These are phyloP conservation scores for Pisolithus microcarpus DNA, from an alignment of 768 basidiomycete species.

Conservation along the genomic window DNA sequence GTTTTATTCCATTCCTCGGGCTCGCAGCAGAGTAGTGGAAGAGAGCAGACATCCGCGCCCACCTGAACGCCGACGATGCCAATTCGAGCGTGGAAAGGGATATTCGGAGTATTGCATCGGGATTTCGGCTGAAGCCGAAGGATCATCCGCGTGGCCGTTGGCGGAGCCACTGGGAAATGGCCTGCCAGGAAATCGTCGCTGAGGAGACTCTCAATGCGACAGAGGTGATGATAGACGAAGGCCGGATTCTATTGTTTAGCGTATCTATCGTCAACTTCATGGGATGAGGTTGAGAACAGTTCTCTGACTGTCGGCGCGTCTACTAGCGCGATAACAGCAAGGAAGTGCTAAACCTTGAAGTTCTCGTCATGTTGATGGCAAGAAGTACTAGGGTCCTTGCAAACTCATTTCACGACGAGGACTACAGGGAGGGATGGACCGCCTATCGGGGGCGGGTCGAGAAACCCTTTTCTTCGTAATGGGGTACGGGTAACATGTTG, in stretches of 20 bases:
- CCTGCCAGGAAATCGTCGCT: slow-evolving; percentile 45
- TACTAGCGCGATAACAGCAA: slow-evolving; percentile 32
- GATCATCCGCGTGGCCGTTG: slow-evolving; percentile 34
- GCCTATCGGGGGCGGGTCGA: neutral
- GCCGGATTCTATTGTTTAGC: slow-evolving; percentile 38
- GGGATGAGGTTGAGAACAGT: neutral
- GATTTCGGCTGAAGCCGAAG: slow-evolving; percentile 15
- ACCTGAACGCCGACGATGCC: neutral
- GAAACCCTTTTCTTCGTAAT: neutral
- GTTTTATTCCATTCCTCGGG: neutral
- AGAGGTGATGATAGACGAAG: slow-evolving; percentile 55
- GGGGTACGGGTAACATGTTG: neutral
- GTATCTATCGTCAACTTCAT: slow-evolving; percentile 7
- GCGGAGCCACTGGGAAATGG: slow-evolving; percentile 39
- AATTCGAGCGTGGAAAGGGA: neutral
- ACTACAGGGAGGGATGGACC: no score
- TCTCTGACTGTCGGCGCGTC: neutral
- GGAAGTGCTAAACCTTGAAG: slow-evolving; percentile 35
- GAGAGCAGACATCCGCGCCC: slow-evolving; percentile 20
- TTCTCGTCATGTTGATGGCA: no score
- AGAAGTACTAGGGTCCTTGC: no score
- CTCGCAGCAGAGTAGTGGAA: neutral
- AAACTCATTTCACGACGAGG: no score
- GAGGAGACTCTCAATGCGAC: slow-evolving; percentile 42
- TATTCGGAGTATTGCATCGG: neutral